Percentiles rank a stretch among this genome's conserved stretches.
phyloP scores from a whole-genome alignment of 2,329 filamentous ascomycete genomes.

The Botryotinia narcissicola region DNA sequence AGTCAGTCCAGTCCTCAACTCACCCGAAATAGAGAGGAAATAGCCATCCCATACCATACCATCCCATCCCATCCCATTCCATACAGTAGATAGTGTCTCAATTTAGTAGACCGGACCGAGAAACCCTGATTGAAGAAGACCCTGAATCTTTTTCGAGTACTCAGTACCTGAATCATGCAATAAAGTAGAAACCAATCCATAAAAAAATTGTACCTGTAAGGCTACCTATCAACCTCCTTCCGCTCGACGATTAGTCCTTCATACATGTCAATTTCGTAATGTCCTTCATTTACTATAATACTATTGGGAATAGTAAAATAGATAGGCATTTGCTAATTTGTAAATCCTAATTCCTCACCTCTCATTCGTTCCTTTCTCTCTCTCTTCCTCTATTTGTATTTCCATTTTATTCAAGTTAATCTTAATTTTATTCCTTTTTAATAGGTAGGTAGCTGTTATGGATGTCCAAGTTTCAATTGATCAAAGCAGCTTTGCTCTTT shows the following conservation, averaged over 20 bases:
- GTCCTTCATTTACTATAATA: not conserved
- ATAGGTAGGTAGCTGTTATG: not conserved
- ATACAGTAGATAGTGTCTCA: not conserved
- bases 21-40: not conserved
- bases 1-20: not conserved
- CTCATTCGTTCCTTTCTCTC: not conserved
- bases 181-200: not conserved
- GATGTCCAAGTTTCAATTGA: not conserved
- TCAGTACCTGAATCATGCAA: not conserved
- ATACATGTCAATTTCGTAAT: not conserved
- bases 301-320: not conserved
- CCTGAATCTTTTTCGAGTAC: not conserved
- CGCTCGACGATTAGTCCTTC: not conserved
- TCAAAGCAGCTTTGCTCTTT: conserved; percentile 9
- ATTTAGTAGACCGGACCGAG: not conserved
- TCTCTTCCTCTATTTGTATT: not conserved
- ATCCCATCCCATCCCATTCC: no score
- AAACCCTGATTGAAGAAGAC: not conserved
- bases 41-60: not conserved
- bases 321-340: not conserved
- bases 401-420: not conserved
- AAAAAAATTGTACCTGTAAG: not conserved
- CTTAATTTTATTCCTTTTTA: not conserved
- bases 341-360: not conserved
- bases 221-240: not conserved